Conservation (phyloP, 2,329 filamentous ascomycete species). For the Aspergillus texensis region DNA sequence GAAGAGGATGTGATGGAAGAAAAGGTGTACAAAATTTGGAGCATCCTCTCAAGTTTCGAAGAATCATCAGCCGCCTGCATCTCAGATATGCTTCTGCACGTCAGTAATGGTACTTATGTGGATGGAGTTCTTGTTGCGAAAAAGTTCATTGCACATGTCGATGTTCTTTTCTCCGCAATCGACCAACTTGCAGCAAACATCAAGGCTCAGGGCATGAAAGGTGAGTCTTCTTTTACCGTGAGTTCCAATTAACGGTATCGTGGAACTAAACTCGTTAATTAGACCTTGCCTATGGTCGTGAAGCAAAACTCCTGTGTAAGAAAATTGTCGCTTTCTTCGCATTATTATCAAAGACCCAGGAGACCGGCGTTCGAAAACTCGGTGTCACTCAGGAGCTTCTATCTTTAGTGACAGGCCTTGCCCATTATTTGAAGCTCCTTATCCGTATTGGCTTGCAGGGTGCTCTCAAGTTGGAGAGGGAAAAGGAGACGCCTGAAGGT, state of each 20-base stretch:
- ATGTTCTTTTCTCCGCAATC: slow-evolving; percentile 85
- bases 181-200: slow-evolving; percentile 81
- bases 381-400: slow-evolving; percentile 97
- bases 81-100: slow-evolving; percentile 97
- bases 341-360: slow-evolving; percentile 89
- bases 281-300: slow-evolving; percentile 88
- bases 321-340: slow-evolving; percentile 99
- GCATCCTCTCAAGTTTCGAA: slow-evolving; percentile 93
- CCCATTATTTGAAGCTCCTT: slow-evolving; percentile 95
- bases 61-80: slow-evolving; percentile 98
- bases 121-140: slow-evolving; percentile 94
- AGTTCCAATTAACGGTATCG: slow-evolving; percentile 21
- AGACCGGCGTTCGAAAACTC: slow-evolving; percentile 83
- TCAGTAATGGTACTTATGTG: slow-evolving; percentile 95
- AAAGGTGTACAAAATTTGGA: slow-evolving; percentile 98
- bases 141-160: slow-evolving; percentile 94
- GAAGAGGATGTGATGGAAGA: slow-evolving; percentile 95
- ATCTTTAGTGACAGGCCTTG: slow-evolving; percentile 92
- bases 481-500: slow-evolving; percentile 72
- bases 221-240: slow-evolving; percentile 50
- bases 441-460: slow-evolving; percentile 97
- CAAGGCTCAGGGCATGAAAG: slow-evolving; percentile 70
- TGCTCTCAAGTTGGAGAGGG: slow-evolving; percentile 85
- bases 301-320: slow-evolving; percentile 99
- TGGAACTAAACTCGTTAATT: slow-evolving; percentile 19